These are phyloP conservation scores for Brachypodium distachyon DNA, from an alignment of 202 grass and related monocot species.

Conservation along the genomic window DNA sequence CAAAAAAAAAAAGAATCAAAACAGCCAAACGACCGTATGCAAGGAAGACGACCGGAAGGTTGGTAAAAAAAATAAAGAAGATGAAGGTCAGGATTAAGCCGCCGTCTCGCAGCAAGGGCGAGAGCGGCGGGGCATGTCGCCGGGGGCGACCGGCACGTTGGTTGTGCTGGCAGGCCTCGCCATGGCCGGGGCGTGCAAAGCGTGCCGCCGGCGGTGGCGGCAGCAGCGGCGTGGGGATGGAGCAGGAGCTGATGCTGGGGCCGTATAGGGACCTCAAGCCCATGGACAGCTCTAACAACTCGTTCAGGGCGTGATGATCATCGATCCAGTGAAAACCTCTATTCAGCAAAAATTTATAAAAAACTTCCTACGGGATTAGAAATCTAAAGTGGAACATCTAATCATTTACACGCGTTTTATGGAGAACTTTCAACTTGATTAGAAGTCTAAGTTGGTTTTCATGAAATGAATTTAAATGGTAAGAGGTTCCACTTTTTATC, in stretches of 20 bases:
- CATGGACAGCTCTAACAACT: constrained; percentile 27
- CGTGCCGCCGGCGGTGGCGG: too few species aligned
- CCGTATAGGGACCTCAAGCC: constrained; percentile 49
- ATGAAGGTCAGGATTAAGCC: constrained; percentile 55
- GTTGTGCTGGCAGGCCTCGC: constrained; percentile 20
- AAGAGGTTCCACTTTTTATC: too few species aligned
- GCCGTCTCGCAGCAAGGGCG: not conserved
- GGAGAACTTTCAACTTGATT: too few species aligned
- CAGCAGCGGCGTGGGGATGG: constrained; percentile 21
- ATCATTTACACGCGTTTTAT: too few species aligned
- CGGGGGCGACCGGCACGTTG: not conserved
- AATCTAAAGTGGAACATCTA: too few species aligned
- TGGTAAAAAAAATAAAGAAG: too few species aligned
- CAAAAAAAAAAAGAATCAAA: too few species aligned
- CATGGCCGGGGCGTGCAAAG: constrained; percentile 20
- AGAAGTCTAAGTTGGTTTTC: too few species aligned
- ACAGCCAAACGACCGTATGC: not conserved
- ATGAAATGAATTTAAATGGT: too few species aligned
- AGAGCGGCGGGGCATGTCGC: not conserved
- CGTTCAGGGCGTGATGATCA: constrained; percentile 18
- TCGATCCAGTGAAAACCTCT: too few species aligned
- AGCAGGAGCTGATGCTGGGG: constrained; percentile 37
- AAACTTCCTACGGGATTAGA: too few species aligned
- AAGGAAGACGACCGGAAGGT: constrained; percentile 45
- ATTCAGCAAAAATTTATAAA: too few species aligned